Evolutionary conservation across 345 rosid genomes (phyloP).

Genomic region (Draba incana): DNA sequence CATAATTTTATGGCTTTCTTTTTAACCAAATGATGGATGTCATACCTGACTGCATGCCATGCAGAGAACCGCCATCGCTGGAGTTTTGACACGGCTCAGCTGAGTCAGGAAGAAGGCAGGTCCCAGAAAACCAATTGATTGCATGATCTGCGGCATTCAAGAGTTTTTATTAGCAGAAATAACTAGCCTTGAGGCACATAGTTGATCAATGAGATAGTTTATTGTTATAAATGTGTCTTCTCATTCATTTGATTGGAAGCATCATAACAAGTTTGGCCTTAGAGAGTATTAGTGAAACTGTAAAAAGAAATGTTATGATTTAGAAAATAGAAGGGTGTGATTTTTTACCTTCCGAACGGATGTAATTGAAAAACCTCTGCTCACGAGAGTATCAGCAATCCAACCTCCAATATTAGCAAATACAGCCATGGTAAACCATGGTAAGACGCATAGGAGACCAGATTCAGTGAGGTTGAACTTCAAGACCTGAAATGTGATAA

Average conservation of each 20-base stretch:
- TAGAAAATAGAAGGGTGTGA: constrained; percentile 3
- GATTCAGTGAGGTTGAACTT: constrained; percentile 98
- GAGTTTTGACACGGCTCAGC: constrained; percentile 81
- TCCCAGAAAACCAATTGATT: constrained; percentile 92
- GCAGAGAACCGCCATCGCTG: constrained; percentile 95
- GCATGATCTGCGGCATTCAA: constrained; percentile 81
- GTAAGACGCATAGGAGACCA: constrained; percentile 90
- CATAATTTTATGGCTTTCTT: constrained; percentile 8
- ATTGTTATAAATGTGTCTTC: background rate
- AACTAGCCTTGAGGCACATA: background rate
- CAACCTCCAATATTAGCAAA: constrained; percentile 96
- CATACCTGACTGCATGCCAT: constrained; percentile 99
- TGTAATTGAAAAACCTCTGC: constrained; percentile 91
- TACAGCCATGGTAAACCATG: constrained; percentile 97
- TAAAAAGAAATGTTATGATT: constrained; percentile 15
- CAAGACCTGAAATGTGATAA: constrained; percentile 64
- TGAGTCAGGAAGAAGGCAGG: constrained; percentile 93
- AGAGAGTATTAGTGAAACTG: background rate
- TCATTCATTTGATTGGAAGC: background rate
- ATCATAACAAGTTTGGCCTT: constrained; percentile 6
- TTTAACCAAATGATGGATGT: constrained; percentile 11
- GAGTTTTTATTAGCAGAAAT: constrained; percentile 26
- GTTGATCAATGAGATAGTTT: background rate
- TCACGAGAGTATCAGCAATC: constrained; percentile 97
- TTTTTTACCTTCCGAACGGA: constrained; percentile 87